These are phyloP conservation scores for Pseudocercospora musae DNA, from an alignment of 2,329 filamentous ascomycete species.

Conservation along the genomic window DNA sequence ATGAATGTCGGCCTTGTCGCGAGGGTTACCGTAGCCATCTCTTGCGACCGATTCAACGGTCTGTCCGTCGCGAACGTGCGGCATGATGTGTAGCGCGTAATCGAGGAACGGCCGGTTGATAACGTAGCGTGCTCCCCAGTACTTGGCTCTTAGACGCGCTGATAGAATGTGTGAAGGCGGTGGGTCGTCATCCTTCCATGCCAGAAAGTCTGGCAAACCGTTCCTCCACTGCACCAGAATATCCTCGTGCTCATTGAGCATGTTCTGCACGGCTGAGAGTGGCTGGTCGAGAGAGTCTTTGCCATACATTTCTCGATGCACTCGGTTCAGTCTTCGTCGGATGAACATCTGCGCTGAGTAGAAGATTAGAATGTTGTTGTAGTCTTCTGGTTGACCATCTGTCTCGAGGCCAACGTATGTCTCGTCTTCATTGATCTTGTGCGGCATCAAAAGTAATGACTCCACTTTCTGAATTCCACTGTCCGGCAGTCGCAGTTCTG, in stretches of 20 bases:
- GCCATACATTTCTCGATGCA: slow-evolving; percentile 55
- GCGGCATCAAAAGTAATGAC: slow-evolving; percentile 64
- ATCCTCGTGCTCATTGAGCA: slow-evolving; percentile 33
- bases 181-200: slow-evolving; percentile 64
- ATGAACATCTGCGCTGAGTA: slow-evolving; percentile 62
- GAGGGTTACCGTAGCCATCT: slow-evolving; percentile 31
- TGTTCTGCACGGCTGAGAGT: slow-evolving; percentile 27
- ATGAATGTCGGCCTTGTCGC: slow-evolving; percentile 34
- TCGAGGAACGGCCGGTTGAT: slow-evolving; percentile 77
- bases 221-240: slow-evolving; percentile 52
- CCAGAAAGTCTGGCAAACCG: slow-evolving; percentile 52
- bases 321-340: slow-evolving; percentile 54
- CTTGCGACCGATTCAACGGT: slow-evolving; percentile 20
- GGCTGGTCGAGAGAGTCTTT: slow-evolving; percentile 25
- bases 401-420: slow-evolving; percentile 26
- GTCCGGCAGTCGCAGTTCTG: slow-evolving; percentile 66
- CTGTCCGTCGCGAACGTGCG: slow-evolving; percentile 26
- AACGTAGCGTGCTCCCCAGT: slow-evolving; percentile 88
- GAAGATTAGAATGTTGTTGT: slow-evolving; percentile 50
- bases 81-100: slow-evolving; percentile 54
- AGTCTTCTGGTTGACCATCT: slow-evolving; percentile 17
- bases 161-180: slow-evolving; percentile 74
- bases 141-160: slow-evolving; percentile 85
- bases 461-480: slow-evolving; percentile 60
- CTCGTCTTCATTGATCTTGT: slow-evolving; percentile 46